Evolutionary conservation across 2,329 filamentous ascomycete species (phyloP), one percentile per base, ranked within the genome.

Genomic region (Sporothrix pallida): DNA sequence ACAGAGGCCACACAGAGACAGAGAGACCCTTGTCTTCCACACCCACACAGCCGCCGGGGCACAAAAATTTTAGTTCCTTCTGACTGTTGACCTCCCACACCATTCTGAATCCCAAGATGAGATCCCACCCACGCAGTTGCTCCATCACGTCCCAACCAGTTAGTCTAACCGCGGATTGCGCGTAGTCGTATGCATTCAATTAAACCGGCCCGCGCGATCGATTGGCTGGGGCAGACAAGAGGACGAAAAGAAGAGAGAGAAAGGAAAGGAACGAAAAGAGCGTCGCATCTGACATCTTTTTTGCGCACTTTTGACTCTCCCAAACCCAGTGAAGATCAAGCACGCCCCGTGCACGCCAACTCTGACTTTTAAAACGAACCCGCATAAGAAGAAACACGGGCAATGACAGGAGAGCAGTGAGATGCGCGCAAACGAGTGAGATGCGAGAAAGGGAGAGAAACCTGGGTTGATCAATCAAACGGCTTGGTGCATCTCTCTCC

Each of bases 171-270:
- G 65, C 65, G 26, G 46, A 54, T 69, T 52, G 46, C 65, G 65
- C 65, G 65, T 37, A 69, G 26, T 31, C 46, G 65, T 52, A 50
- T 68, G 67, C 67, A 70, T 54, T 70, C 67, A 70, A 70, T 70
- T 70, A 42, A 56, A 23, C 50, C 58, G 10, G 12, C 15, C 67
- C 31, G 67, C 50, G 15, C 50, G 67, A 56, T 56, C 67, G 26
- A 56, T 70, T 70, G 50, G 67, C 67, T 44, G 23, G 2, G 5
- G 23, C 20, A 3, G 60, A 23, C 37, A 10, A 46, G 13, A 20
- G 44, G 17, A n/a, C 10, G n/a, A 54, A 54, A 54, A 54, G 17
- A 23, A 54, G 23, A 50, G 46, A 7, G n/a, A n/a, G n/a, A 68
- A 23, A 52, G 10, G 1, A 62, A 62, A 15, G n/a, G 31, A n/a